Base-by-base conservation (phyloP, 139 green algal genomes). In the Mychonastes homosphaera region DNA sequence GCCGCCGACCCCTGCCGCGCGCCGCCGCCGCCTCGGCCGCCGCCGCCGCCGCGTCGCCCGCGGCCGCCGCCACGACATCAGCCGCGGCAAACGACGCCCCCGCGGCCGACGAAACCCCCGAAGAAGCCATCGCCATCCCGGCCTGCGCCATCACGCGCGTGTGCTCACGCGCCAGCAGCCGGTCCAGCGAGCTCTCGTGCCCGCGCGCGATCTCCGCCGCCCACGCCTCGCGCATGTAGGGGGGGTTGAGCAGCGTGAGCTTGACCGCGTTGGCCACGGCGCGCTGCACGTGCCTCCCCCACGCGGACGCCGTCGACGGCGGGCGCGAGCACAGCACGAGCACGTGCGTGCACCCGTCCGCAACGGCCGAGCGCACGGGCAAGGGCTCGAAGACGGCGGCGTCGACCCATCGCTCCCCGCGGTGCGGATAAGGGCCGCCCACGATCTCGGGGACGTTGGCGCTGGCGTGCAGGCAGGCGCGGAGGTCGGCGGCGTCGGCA, bases 341-440 rank as follows among this genome's bases (percentile, higher is more conserved):
- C 52, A 92, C 66, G 50, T 92, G 84, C n/a, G 73, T 89, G 76
- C 85, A 94, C 38, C 85, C 85, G 70, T 95, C 87, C 0, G 70
- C 36, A 10, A 82, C 28, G 6, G 75, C 75, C 2, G 61, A 59
- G 5, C 56, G 66, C 45, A 80, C 52, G 0, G 76, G 76, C 38
- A 87, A 59, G 15, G 76, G 76, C 72, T 95, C 84, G 62, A 95
- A 92, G 18, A 95, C 82, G 4, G 85, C 85, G 4, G 85, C 88
- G 62, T 95, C 88, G 27, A 95, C 88, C 33, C 92, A 72, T 10
- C 67, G 53, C 19, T 84, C 70, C 49, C 82, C 52, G 63, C 72
- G 48, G 16, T 63, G 23, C 24, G 28, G 6, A 21, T 34, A 29
- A 4, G 75, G 75, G 21, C 47, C 40, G 33, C 77, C 77, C 23